Evolutionary conservation across 805 yeast species (phyloP), one percentile per base, ranked within the genome.

Genomic region (Isabelozyma heimii): DNA sequence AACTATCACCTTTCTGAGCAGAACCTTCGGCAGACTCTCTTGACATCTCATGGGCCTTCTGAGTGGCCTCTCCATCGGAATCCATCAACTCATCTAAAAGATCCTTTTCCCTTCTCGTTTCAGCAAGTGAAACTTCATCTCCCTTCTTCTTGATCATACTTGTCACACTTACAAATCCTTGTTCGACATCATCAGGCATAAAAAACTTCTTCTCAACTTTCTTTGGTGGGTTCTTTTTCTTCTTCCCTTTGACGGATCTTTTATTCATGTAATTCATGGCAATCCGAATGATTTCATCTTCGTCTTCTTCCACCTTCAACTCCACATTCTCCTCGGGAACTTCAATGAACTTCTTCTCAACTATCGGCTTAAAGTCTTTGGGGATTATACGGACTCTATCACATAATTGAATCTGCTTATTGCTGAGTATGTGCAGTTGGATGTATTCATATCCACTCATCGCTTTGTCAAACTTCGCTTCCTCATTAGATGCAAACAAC

Each of bases 381-480:
- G 97, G 97, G 1, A 94, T 54, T 7, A 94, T 87, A 46, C 96
- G 69, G 52, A 82, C 87, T 28, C 84, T 81, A 8, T 67, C 66
- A 33, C 69, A 70, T 55, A 80, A 75, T 4, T 65, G 67, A 33
- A 79, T 66, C 38, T 73, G 56, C 17, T 67, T 73, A 20, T 79
- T 79, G 37, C 69, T 70, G 62, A 77, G 76, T 33, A 90, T 85
- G 52, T 82, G 83, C 45, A 77, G 77, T 59, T 94, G 97, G 40
- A 94, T 83, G 61, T 79, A 80, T 50, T 81, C 81, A 64, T 94
- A 92, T 26, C 91, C 94, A 27, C 79, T 85, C 87, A 89, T 83
- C 0, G 98, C 91, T 55, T 84, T 81, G 42, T 87, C 88, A 62
- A 89, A 89, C 61, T 92, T 95, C 5, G 69, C 59, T 47, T 85